Base-by-base conservation (phyloP, 257 asterid species). In the Henckelia pumila region DNA sequence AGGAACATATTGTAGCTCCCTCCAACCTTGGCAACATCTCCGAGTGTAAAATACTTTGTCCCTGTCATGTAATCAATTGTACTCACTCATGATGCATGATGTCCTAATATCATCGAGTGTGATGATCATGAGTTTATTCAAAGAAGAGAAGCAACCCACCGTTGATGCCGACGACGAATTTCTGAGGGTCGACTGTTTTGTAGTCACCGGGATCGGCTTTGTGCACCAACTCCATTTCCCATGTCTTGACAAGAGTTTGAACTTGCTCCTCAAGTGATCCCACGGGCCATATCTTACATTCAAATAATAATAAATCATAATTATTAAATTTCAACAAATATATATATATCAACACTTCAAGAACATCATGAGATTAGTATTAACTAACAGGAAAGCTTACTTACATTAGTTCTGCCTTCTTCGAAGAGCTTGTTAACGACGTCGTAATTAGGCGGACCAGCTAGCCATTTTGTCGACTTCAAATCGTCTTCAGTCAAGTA, bases 1-100 rank as follows among this genome's bases (percentile, higher is more conserved):
- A 91, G 78, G 73, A 88, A 82, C 65, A 81, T 75, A 40, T 91
- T 85, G 77, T 89, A 91, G 79, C 95, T 73, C 63, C 98, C 98
- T 16, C 96, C 98, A 4, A 82, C 37, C 61, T 75, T 74, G 4
- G 61, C 84, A 0, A 74, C 56, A 8, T 89, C 88, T 63, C 76
- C 70, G 53, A 84, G 86, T 72, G 37, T 56, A 79, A n/a, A 24
- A 68, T 44, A 17, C 77, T 17, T 76, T 81, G 1, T n/a, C 87
- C 89, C n/a, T 84, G 47, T 62, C 40, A 44, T n/a, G n/a, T n/a
- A n/a, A n/a, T n/a, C n/a, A n/a, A n/a, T n/a, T n/a, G n/a, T n/a
- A n/a, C n/a, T n/a, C n/a, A n/a, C n/a, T n/a, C n/a, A n/a, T n/a
- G n/a, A n/a, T n/a, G n/a, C n/a, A n/a, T n/a, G n/a, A n/a, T n/a